Conservation (phyloP, 129 eudicot genomes). For the Pulicaria dysenterica region DNA sequence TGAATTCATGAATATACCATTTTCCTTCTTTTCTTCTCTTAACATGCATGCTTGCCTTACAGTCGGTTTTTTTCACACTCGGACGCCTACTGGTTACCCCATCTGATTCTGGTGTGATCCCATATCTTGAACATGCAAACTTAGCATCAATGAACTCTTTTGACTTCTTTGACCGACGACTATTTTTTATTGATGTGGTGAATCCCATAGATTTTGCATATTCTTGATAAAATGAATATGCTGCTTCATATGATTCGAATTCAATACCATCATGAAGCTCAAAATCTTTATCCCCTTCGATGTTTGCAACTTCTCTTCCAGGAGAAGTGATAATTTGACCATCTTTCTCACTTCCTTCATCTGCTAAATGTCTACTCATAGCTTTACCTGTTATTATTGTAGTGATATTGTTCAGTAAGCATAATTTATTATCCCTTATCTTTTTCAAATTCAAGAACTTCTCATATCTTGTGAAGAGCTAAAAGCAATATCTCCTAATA, state of each 20-base stretch:
- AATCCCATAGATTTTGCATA: slow-evolving; percentile 51
- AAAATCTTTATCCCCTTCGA: slow-evolving; percentile 36
- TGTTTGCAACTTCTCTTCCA: slow-evolving; percentile 11
- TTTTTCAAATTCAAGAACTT: no score
- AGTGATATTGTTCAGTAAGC: no score
- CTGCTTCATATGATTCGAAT: slow-evolving; percentile 40
- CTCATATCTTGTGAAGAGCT: no score
- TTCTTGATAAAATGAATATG: slow-evolving; percentile 46
- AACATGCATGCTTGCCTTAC: slow-evolving; percentile 52
- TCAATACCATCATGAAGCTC: slow-evolving; percentile 40
- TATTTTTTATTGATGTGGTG: slow-evolving; percentile 47
- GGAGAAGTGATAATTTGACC: slow-evolving; percentile 26
- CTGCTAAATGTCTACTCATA: slow-evolving; percentile 29
- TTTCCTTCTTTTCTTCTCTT: slow-evolving; percentile 42
- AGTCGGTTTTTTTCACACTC: slow-evolving; percentile 41
- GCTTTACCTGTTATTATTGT: slow-evolving; percentile 9
- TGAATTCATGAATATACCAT: slow-evolving; percentile 46
- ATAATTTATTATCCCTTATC: no score
- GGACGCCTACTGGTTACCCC: slow-evolving; percentile 39
- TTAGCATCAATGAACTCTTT: slow-evolving; percentile 48
- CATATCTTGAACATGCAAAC: slow-evolving; percentile 44
- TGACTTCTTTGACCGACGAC: slow-evolving; percentile 43
- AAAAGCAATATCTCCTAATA: no score
- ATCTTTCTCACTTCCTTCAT: slow-evolving; percentile 38
- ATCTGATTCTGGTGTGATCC: slow-evolving; percentile 44